Conservation (phyloP, 2,329 filamentous ascomycete genomes). For the Zymoseptoria ardabiliae region DNA sequence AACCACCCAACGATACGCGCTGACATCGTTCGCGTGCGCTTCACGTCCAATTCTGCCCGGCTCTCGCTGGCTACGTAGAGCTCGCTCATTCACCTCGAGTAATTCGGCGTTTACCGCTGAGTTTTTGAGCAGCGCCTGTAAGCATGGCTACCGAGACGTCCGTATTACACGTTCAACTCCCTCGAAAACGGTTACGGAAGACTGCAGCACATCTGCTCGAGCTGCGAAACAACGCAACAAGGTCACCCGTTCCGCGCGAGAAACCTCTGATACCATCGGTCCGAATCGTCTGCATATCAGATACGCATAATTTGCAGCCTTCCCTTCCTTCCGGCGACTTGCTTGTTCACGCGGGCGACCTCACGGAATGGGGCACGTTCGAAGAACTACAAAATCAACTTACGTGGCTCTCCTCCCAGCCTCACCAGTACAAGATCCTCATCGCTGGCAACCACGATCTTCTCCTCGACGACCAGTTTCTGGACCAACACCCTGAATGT, state of each 20-base stretch:
- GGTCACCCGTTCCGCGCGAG: not conserved
- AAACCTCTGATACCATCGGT: not conserved
- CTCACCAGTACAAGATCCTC: conserved; percentile 18
- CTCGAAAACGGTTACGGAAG: not conserved
- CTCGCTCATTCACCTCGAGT: no score
- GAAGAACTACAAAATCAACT: conserved; percentile 16
- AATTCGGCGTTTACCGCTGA: not conserved
- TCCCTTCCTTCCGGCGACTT: conserved; percentile 15
- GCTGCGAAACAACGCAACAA: not conserved
- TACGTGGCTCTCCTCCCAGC: conserved; percentile 14
- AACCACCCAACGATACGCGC: not conserved
- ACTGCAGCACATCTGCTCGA: not conserved
- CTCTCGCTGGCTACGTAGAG: not conserved
- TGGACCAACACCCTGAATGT: not conserved
- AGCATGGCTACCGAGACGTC: not conserved
- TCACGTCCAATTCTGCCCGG: not conserved
- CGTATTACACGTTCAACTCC: not conserved
- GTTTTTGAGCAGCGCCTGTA: not conserved
- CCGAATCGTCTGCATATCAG: conserved; percentile 14
- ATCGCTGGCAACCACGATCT: conserved; percentile 21
- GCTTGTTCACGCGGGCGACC: conserved; percentile 21
- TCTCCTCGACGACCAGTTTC: conserved; percentile 10
- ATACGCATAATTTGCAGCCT: conserved; percentile 24
- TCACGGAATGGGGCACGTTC: conserved; percentile 14
- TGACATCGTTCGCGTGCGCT: not conserved